phyloP scores from a whole-genome alignment of 805 yeast genomes.

The Candida sithepensis region DNA sequence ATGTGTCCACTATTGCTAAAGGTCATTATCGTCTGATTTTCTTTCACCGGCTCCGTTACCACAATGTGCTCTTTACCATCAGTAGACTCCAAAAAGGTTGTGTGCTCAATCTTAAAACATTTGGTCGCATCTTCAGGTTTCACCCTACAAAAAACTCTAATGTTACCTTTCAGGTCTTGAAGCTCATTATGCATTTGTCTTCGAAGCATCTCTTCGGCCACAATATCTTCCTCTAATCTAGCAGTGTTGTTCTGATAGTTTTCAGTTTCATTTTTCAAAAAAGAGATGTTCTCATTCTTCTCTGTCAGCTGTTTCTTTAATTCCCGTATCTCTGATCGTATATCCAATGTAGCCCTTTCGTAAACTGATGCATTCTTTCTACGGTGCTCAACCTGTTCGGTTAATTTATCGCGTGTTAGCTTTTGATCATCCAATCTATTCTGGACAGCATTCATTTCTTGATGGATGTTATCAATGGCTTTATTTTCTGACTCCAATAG shows the following conservation, averaged over 20 bases:
- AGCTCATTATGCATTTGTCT: constrained; percentile 66
- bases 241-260: constrained; percentile 23
- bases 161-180: constrained; percentile 88
- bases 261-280: constrained; percentile 14
- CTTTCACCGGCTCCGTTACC: constrained; percentile 20
- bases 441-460: not conserved
- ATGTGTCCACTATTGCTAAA: constrained; percentile 6
- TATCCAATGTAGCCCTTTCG: constrained; percentile 5
- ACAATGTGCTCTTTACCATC: constrained; percentile 29
- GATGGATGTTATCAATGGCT: not conserved
- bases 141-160: constrained; percentile 84
- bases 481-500: not conserved
- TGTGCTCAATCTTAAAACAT: constrained; percentile 19
- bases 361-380: constrained; percentile 6
- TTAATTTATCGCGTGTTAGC: not conserved
- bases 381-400: not conserved
- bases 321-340: constrained; percentile 9
- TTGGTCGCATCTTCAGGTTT: constrained; percentile 46
- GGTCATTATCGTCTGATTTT: constrained; percentile 1
- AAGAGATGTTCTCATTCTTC: not conserved
- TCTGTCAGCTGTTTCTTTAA: constrained; percentile 2
- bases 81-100: constrained; percentile 12
- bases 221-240: constrained; percentile 25
- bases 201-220: constrained; percentile 37
- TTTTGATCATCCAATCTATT: not conserved